These are phyloP conservation scores for Raffaelea ambrosiae DNA, from an alignment of 2,329 filamentous ascomycete species.

Conservation along the genomic window DNA sequence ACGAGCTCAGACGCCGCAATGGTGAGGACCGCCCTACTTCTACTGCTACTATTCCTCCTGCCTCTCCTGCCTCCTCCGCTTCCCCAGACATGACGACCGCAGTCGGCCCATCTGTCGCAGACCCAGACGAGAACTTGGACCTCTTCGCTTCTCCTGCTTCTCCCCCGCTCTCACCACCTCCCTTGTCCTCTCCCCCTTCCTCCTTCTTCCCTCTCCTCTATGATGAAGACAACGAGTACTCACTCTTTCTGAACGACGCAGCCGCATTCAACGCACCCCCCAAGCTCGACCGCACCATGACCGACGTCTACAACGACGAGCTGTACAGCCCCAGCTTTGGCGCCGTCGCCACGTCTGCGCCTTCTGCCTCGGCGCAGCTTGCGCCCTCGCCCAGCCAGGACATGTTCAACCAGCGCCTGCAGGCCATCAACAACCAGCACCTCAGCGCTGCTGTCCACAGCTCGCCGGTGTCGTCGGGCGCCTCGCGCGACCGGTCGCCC, in stretches of 20 bases:
- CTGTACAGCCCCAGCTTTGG: conserved; percentile 64
- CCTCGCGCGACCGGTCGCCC: conserved; percentile 64
- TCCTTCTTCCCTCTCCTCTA: conserved; percentile 1
- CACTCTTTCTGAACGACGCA: conserved; percentile 50
- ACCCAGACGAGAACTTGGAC: too few species aligned
- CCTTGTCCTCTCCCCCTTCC: neutral
- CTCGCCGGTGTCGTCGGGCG: conserved; percentile 33
- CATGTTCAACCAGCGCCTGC: conserved; percentile 66
- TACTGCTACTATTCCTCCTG: neutral
- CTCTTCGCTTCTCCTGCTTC: neutral
- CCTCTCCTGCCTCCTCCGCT: too few species aligned
- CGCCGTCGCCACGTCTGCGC: conserved; percentile 45
- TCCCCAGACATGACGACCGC: too few species aligned
- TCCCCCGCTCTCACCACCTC: too few species aligned
- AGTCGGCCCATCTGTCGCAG: too few species aligned
- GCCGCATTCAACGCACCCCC: conserved; percentile 52
- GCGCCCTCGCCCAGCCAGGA: conserved; percentile 45
- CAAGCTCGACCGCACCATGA: conserved; percentile 79
- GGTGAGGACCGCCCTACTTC: conserved; percentile 34
- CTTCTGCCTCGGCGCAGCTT: conserved; percentile 32
- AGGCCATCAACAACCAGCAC: conserved; percentile 70
- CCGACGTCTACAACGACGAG: conserved; percentile 76
- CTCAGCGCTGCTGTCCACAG: conserved; percentile 43
- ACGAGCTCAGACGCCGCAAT: conserved; percentile 41
- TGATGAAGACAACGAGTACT: conserved; percentile 41